phyloP scores from a whole-genome alignment of 352 stramenopile genomes.

The Phytophthora pinifolia region DNA sequence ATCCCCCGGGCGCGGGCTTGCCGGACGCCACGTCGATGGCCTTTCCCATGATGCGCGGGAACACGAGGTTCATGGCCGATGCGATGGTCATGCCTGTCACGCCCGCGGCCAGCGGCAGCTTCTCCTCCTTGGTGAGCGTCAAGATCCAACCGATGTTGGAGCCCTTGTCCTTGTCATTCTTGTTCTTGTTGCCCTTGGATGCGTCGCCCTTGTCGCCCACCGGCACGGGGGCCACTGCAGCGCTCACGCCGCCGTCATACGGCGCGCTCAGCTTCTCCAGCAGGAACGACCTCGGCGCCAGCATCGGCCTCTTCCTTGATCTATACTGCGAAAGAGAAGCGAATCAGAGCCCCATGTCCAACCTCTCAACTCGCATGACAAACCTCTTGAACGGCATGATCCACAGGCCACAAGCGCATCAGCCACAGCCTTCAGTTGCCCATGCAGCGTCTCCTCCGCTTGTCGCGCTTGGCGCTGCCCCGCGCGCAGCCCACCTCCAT shows the following conservation, averaged over 20 bases:
- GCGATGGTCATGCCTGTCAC: slow-evolving; percentile 83
- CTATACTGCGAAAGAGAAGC: neutral
- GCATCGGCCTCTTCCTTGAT: slow-evolving; percentile 28
- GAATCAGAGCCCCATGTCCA: slow-evolving; percentile 1
- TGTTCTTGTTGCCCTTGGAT: slow-evolving; percentile 10
- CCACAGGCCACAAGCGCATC: no score
- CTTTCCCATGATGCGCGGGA: slow-evolving; percentile 89
- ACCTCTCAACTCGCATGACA: neutral
- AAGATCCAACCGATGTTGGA: slow-evolving; percentile 73
- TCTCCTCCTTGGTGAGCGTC: slow-evolving; percentile 67
- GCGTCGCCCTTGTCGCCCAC: neutral
- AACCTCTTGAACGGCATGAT: no score
- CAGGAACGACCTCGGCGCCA: slow-evolving; percentile 68
- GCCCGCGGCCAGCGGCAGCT: slow-evolving; percentile 59
- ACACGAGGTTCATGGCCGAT: slow-evolving; percentile 88
- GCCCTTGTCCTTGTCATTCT: slow-evolving; percentile 8
- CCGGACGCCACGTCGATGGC: slow-evolving; percentile 84
- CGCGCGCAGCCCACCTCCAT: neutral
- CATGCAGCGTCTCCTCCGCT: slow-evolving; percentile 28
- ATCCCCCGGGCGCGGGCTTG: slow-evolving; percentile 61
- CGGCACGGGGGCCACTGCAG: neutral
- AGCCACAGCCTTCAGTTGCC: neutral
- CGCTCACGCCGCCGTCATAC: slow-evolving; percentile 23
- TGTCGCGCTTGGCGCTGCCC: slow-evolving; percentile 14
- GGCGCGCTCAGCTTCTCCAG: slow-evolving; percentile 62